A percentile compares a stretch with the other conserved stretches of the same genome.
Evolutionary conservation across 148 eudicot species (phyloP).

Genomic region (Cornus florida): DNA sequence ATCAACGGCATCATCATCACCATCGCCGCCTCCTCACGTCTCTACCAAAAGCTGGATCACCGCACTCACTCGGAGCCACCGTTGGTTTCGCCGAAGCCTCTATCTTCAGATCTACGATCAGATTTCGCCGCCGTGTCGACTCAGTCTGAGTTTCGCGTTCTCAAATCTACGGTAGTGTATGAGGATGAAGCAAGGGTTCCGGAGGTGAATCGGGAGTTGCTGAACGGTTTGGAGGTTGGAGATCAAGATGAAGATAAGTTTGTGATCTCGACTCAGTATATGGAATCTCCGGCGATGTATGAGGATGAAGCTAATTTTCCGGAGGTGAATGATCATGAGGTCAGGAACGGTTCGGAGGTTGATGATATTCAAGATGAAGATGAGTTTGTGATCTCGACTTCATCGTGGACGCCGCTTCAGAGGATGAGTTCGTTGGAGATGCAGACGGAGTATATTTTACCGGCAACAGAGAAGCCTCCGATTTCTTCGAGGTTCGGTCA

Average conservation of each 20-base stretch:
- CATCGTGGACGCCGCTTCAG: slow-evolving; percentile 30
- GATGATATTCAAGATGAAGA: not conserved
- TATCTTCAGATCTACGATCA: slow-evolving; percentile 6
- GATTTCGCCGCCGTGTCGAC: not conserved
- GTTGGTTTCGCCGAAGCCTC: slow-evolving; percentile 9
- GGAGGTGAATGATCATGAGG: not conserved
- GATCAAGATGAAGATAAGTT: not conserved
- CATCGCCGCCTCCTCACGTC: slow-evolving; percentile 63
- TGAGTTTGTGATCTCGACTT: slow-evolving; percentile 19
- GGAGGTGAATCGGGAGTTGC: slow-evolving; percentile 30
- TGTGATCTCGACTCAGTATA: not conserved
- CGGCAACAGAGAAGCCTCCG: slow-evolving; percentile 49
- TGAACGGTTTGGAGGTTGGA: slow-evolving; percentile 20
- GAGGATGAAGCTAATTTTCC: not conserved
- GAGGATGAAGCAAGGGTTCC: slow-evolving; percentile 18
- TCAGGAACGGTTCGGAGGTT: not conserved
- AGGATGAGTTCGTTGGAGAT: slow-evolving; percentile 28
- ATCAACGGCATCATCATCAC: slow-evolving; percentile 75
- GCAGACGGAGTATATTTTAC: slow-evolving; percentile 21
- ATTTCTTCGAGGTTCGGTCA: slow-evolving; percentile 53
- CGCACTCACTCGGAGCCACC: not conserved
- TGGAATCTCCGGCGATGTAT: not conserved
- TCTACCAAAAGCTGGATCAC: slow-evolving; percentile 25
- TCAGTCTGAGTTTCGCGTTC: not conserved
- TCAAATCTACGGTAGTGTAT: slow-evolving; percentile 3